These are phyloP conservation scores for Heliamphora pulchella DNA, from an alignment of 179 eudicot genomes.

Conservation along the genomic window DNA sequence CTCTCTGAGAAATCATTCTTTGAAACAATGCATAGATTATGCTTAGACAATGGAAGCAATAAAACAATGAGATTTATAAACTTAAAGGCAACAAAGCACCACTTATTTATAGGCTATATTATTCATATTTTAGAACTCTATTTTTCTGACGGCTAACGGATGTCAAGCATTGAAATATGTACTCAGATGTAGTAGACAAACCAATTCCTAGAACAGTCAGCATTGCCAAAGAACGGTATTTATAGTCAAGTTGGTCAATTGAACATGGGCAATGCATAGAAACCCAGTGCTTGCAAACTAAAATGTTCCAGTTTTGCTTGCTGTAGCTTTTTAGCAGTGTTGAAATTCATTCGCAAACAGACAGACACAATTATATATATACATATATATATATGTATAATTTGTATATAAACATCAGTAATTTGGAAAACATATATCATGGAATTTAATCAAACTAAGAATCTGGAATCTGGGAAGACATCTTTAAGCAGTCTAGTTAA, in stretches of 20 bases:
- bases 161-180: not conserved
- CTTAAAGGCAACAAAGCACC: not conserved
- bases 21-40: not conserved
- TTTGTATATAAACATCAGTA: not conserved
- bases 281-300: not conserved
- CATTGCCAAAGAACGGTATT: not conserved
- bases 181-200: not conserved
- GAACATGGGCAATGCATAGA: not conserved
- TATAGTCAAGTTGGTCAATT: constrained; percentile 6
- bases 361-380: too few relatives aligned
- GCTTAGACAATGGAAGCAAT: constrained; percentile 11
- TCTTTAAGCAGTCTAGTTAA: not conserved
- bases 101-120: not conserved
- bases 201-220: not conserved
- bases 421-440: not conserved
- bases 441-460: not conserved
- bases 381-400: not conserved
- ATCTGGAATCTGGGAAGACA: not conserved
- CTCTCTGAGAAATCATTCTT: not conserved
- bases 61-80: not conserved
- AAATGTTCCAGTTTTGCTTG: not conserved
- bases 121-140: not conserved
- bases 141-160: not conserved
- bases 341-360: not conserved
- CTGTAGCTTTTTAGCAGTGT: not conserved